These are phyloP conservation scores for Penicillium sp. DNA, from an alignment of 2,329 filamentous ascomycete genomes.

Conservation along the genomic window DNA sequence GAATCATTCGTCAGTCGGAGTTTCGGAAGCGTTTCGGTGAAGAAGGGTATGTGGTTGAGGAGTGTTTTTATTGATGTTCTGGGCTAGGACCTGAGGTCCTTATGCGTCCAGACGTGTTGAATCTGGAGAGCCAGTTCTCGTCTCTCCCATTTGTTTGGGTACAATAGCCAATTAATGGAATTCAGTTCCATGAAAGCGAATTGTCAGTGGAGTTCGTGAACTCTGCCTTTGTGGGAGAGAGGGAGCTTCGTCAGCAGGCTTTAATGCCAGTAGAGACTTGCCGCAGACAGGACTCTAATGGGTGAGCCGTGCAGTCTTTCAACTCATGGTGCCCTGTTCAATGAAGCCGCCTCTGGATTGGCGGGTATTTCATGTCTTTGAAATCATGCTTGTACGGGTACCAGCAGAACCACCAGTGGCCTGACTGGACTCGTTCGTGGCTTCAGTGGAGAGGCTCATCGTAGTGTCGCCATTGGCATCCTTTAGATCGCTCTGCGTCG, in stretches of 20 bases:
- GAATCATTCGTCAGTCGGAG: conserved; percentile 5
- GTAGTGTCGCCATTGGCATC: conserved; percentile 11
- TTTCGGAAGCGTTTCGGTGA: background rate
- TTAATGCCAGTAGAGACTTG: background rate
- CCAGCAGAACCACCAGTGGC: conserved; percentile 3
- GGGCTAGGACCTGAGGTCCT: background rate
- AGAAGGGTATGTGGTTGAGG: background rate
- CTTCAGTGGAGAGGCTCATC: conserved; percentile 1
- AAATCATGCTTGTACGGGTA: conserved; percentile 16
- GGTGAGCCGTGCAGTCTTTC: background rate
- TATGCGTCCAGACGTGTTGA: background rate
- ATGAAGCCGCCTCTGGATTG: conserved; percentile 10
- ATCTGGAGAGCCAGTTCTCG: background rate
- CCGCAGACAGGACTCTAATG: background rate
- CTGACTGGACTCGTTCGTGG: conserved; percentile 1
- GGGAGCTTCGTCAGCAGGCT: background rate
- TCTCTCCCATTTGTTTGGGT: background rate
- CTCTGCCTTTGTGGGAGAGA: background rate
- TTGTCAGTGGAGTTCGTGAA: background rate
- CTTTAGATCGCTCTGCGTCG: conserved; percentile 29
- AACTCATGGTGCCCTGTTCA: conserved; percentile 5
- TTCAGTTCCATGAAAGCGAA: background rate
- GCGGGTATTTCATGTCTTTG: conserved; percentile 14
- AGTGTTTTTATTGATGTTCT: background rate
- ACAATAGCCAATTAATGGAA: background rate